Evolutionary conservation across 257 asterid genomes (phyloP), one percentile per base, ranked within the genome.

Genomic region (Capsicum pubescens): DNA sequence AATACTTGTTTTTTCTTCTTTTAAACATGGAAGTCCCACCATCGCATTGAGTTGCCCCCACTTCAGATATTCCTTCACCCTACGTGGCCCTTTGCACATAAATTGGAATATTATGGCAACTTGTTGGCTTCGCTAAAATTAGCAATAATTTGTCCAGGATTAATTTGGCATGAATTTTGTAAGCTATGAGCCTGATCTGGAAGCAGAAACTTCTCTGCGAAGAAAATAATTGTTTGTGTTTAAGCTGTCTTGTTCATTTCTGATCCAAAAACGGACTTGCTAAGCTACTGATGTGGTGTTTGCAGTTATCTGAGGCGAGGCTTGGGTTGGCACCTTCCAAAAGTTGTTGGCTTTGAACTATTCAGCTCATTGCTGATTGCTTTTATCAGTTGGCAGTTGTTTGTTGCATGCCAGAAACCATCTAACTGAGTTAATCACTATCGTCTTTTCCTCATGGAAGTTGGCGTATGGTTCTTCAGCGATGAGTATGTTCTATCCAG

Each of bases 331-430:
- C 96, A 95, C 78, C 90, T 95, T 16, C 92, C 97, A 0, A 89
- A 93, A 87, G 88, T 95, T 15, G 98, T 97, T 56, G 98, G 98
- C 84, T 95, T 97, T 78, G 98, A 97, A 90, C 88, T 97, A 11
- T 88, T 92, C 85, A 86, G 96, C 82, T 95, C 99, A 55, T 88
- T 97, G 91, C 88, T 84, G 77, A 93, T 95, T 97, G 99, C 99
- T 83, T 93, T 95, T 83, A 85, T 93, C 81, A 95, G 99, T 92
- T 97, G 98, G 99, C 99, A 97, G 87, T 88, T 97, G 63, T 94
- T 93, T 84, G 81, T 91, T 19, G 94, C 95, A 64, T 95, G 99
- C 88, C 99, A 97, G 88, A 93, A 94, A 88, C 97, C 95, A 4
- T 96, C 97, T 35, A 91, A 79, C 83, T 91, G 90, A 92, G 63